Percentiles rank a stretch among this genome's conserved stretches.
Conservation (phyloP, 1,139 yeast genomes). For the Lodderomyces orthopsilosis region DNA sequence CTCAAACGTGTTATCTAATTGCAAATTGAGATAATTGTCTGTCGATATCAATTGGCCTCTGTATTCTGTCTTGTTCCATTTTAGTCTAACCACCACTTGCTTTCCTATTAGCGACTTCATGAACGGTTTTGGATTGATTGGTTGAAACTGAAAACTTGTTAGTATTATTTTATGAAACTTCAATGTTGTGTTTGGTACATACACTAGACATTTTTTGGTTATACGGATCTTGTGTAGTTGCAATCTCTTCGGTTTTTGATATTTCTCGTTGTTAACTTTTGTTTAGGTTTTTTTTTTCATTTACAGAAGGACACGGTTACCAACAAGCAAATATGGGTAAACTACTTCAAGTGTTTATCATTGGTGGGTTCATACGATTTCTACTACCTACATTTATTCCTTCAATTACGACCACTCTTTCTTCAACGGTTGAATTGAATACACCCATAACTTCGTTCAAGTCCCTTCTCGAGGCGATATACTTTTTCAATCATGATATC, state of each 20-base stretch:
- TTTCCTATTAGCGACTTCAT: constrained; percentile 70
- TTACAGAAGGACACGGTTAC: neutral
- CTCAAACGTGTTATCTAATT: constrained; percentile 70
- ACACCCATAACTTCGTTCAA: constrained; percentile 72
- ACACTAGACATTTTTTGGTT: constrained; percentile 9
- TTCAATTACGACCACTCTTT: constrained; percentile 24
- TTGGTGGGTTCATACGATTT: constrained; percentile 33
- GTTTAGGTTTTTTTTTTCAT: neutral
- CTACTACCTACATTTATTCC: constrained; percentile 35
- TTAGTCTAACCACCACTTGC: constrained; percentile 77
- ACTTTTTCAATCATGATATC: constrained; percentile 55
- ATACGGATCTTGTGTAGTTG: neutral
- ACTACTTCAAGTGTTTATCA: constrained; percentile 22
- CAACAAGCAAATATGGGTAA: constrained; percentile 18
- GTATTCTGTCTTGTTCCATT: constrained; percentile 93
- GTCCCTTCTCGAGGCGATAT: constrained; percentile 76
- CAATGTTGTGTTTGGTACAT: constrained; percentile 3
- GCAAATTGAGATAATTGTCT: constrained; percentile 91
- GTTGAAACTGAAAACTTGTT: constrained; percentile 50
- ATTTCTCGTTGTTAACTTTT: too few species aligned
- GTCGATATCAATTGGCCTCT: constrained; percentile 75
- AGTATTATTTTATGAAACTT: neutral
- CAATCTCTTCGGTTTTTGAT: too few species aligned
- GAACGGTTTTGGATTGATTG: constrained; percentile 89
- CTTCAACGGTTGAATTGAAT: constrained; percentile 63